Evolutionary conservation across 2,329 filamentous ascomycete species (phyloP).

Genomic region (Lachnellula arida): DNA sequence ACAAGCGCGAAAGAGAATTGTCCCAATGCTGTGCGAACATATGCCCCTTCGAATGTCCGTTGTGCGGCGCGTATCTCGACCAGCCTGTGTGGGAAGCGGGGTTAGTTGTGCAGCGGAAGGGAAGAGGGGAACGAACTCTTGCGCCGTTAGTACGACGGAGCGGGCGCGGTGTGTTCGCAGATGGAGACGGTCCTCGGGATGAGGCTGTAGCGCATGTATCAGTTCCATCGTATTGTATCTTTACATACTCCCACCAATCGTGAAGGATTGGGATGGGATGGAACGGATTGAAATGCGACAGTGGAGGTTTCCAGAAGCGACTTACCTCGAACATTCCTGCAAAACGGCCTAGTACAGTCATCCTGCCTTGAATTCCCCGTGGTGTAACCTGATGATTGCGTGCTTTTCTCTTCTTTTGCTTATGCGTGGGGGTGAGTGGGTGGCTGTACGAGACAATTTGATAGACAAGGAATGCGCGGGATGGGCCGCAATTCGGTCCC

Average conservation of each 20-base stretch:
- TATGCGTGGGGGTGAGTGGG: neutral
- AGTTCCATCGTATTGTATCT: conserved; percentile 1
- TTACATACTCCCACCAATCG: neutral
- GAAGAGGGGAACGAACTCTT: conserved; percentile 46
- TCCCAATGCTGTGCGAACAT: conserved; percentile 87
- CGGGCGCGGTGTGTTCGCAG: conserved; percentile 79
- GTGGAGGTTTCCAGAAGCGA: neutral
- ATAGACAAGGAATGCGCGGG: no score
- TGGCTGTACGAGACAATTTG: no score
- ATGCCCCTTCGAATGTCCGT: conserved; percentile 94
- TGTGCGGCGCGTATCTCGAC: conserved; percentile 94
- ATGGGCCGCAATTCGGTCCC: no score
- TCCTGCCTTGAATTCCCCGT: neutral
- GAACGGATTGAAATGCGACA: no score
- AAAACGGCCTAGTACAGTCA: neutral
- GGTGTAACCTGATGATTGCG: neutral
- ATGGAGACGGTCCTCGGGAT: conserved; percentile 69
- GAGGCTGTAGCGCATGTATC: conserved; percentile 42
- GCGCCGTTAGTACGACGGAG: conserved; percentile 73
- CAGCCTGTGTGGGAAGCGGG: conserved; percentile 42
- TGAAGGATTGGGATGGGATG: neutral
- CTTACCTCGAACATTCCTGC: conserved; percentile 26
- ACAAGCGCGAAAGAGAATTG: conserved; percentile 95
- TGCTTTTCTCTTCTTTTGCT: neutral
- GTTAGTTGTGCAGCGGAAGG: conserved; percentile 1